Percentiles rank a stretch among this genome's conserved stretches.
Evolutionary conservation across 2,329 filamentous ascomycete species (phyloP).

Genomic region (Whalleya microplaca): DNA sequence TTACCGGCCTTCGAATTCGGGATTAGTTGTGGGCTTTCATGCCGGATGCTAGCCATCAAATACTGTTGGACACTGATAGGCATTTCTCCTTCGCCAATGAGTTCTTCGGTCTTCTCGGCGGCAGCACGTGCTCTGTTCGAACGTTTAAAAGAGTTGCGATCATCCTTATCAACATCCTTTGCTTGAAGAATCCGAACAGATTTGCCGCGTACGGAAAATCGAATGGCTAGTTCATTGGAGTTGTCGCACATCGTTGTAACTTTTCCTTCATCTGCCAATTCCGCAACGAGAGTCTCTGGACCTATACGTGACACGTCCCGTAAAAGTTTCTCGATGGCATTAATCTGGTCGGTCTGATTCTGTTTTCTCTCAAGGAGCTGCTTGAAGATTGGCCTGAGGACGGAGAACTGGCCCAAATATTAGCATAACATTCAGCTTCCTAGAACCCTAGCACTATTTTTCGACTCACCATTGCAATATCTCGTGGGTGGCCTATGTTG

Average conservation of each 20-base stretch:
- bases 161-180: conserved; percentile 9
- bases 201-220: background rate
- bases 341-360: background rate
- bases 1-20: background rate
- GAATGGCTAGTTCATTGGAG: background rate
- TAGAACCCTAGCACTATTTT: background rate
- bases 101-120: background rate
- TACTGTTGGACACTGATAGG: conserved; percentile 9
- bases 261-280: background rate
- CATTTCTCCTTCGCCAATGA: background rate
- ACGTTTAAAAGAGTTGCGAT: background rate
- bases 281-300: background rate
- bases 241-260: background rate
- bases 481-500: conserved; percentile 11
- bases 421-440: background rate
- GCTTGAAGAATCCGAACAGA: conserved; percentile 11
- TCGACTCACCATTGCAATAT: conserved; percentile 7
- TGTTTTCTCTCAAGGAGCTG: background rate
- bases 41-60: background rate
- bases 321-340: background rate
- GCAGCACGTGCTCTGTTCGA: conserved; percentile 2
- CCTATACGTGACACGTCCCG: background rate
- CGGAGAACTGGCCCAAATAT: background rate
- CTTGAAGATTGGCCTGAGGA: background rate
- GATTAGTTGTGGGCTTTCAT: background rate